phyloP scores from a whole-genome alignment of 2,329 filamentous ascomycete genomes.

The Ophiostoma ips region DNA sequence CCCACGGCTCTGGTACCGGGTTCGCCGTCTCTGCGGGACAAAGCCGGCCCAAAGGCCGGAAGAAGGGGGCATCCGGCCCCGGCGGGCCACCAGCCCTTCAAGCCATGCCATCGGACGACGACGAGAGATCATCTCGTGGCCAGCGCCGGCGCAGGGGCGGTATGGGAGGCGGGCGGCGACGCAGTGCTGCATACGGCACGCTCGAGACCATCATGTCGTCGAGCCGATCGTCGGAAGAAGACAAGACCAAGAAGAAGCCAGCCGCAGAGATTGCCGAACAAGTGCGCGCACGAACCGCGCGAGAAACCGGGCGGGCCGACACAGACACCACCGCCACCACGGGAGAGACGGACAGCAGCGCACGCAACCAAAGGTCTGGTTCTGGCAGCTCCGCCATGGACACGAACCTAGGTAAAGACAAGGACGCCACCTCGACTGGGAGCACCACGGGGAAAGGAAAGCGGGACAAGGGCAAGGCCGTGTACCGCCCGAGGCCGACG shows the following conservation, averaged over 20 bases:
- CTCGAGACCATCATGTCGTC: slow-evolving; percentile 55
- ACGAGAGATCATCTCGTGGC: slow-evolving; percentile 25
- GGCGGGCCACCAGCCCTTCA: slow-evolving; percentile 42
- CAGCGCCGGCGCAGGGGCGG: slow-evolving; percentile 26
- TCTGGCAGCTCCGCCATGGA: not conserved
- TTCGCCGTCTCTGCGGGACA: slow-evolving; percentile 35
- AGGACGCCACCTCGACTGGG: not conserved
- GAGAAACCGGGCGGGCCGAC: slow-evolving; percentile 20
- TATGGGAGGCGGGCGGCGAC: slow-evolving; percentile 28
- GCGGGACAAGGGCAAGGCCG: slow-evolving; percentile 10
- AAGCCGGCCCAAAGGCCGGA: not conserved
- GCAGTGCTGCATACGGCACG: slow-evolving; percentile 45
- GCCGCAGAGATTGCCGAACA: slow-evolving; percentile 42
- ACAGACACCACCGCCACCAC: slow-evolving; percentile 17
- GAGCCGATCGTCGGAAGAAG: slow-evolving; percentile 50
- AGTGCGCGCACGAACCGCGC: slow-evolving; percentile 33
- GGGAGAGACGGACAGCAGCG: slow-evolving; percentile 16
- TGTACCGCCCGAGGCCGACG: slow-evolving; percentile 23
- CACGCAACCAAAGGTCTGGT: not conserved
- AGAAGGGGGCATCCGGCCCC: not conserved
- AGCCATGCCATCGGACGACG: slow-evolving; percentile 42
- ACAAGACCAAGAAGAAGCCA: slow-evolving; percentile 44
- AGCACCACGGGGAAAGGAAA: not conserved
- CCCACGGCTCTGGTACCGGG: slow-evolving; percentile 42
- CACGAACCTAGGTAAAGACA: not conserved